Percentiles rank a stretch among this genome's conserved stretches.
Evolutionary conservation across 2,329 filamentous ascomycete genomes (phyloP).

Genomic region (Neonectria punicea): DNA sequence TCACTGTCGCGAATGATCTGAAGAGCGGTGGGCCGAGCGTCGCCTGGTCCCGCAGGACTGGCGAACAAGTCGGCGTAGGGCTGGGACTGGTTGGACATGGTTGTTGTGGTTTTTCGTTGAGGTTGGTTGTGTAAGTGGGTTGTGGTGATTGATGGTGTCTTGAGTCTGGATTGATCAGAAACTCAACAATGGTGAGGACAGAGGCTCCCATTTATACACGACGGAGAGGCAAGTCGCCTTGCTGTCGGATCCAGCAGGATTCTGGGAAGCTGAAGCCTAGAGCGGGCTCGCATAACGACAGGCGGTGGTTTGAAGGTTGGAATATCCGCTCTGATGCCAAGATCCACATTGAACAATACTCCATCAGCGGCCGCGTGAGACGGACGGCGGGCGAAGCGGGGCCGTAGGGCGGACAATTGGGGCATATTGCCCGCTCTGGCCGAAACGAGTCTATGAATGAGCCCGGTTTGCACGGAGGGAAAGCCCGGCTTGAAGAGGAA

Average conservation of each 20-base stretch:
- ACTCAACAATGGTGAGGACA: not conserved
- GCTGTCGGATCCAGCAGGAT: not conserved
- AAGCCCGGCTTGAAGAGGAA: too few relatives aligned
- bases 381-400: not conserved
- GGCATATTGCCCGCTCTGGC: too few relatives aligned
- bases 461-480: too few relatives aligned
- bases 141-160: not conserved
- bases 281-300: not conserved
- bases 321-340: not conserved
- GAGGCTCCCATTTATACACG: not conserved
- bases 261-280: not conserved
- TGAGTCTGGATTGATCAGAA: not conserved
- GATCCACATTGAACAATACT: not conserved
- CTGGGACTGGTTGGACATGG: conserved; percentile 18
- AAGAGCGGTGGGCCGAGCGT: conserved; percentile 50
- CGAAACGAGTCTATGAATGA: too few relatives aligned
- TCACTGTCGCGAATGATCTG: conserved; percentile 49
- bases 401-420: not conserved
- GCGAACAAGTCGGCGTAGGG: conserved; percentile 21
- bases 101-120: not conserved
- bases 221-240: not conserved
- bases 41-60: conserved; percentile 45
- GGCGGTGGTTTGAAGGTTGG: not conserved
- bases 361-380: not conserved
- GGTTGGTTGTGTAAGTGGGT: not conserved